Conservation (phyloP, 768 basidiomycete genomes). For the Agaricus subrufescens region DNA sequence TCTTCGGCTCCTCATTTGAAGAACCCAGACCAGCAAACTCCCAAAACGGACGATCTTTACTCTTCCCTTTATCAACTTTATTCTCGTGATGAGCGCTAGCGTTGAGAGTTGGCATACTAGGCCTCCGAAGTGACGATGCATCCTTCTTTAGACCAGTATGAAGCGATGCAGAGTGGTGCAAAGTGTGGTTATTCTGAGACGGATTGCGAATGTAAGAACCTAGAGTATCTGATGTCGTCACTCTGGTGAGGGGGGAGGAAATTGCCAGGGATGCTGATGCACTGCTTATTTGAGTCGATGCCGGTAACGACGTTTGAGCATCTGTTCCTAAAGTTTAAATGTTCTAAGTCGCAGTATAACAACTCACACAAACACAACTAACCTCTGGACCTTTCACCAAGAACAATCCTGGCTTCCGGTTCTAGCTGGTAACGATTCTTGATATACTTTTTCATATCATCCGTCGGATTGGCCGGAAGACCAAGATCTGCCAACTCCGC, state of each 20-base stretch:
- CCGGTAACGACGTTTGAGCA: neutral
- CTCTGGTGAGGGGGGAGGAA: neutral
- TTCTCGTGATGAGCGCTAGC: conserved; percentile 9
- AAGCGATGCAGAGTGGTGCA: conserved; percentile 23
- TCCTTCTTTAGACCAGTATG: conserved; percentile 15
- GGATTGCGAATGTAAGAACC: conserved; percentile 9
- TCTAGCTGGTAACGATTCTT: conserved; percentile 10
- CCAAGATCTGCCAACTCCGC: conserved; percentile 1
- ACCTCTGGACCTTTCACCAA: neutral
- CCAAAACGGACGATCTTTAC: neutral
- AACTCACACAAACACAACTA: neutral
- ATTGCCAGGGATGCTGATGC: neutral
- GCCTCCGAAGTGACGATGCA: conserved; percentile 15
- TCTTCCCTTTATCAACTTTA: neutral
- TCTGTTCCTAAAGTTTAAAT: neutral
- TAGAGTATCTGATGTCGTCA: conserved; percentile 2
- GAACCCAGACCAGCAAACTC: conserved; percentile 5
- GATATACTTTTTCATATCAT: conserved; percentile 12
- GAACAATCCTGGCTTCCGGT: neutral
- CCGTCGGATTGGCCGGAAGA: conserved; percentile 12
- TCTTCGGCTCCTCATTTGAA: neutral
- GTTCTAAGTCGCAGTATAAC: no score
- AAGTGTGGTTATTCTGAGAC: neutral
- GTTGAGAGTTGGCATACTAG: conserved; percentile 21
- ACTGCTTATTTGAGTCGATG: neutral